Conservation (phyloP, 108 stramenopile species). For the Aurantiochytrium sp. region DNA sequence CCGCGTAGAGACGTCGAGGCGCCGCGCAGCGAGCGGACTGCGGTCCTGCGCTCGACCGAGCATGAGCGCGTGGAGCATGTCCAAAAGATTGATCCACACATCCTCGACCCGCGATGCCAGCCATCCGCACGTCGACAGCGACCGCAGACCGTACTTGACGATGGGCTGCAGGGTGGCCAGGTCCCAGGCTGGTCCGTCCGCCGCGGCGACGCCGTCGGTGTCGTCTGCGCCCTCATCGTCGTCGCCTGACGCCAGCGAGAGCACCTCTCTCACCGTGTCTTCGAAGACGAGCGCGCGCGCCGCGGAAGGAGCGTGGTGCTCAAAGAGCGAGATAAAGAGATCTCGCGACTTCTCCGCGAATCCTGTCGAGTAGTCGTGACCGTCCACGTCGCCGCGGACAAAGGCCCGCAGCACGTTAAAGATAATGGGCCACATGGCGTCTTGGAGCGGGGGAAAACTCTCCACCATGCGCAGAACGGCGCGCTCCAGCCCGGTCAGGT, state of each 20-base stretch:
- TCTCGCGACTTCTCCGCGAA: background rate
- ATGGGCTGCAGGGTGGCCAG: background rate
- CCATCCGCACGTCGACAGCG: background rate
- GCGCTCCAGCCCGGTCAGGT: background rate
- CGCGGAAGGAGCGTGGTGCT: background rate
- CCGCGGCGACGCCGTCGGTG: background rate
- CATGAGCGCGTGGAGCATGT: background rate
- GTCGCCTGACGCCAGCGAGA: background rate
- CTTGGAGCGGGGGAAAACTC: background rate
- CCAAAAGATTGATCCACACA: slow-evolving; percentile 8
- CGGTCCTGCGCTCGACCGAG: background rate
- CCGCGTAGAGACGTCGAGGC: background rate
- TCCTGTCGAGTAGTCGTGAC: background rate
- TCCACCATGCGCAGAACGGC: background rate
- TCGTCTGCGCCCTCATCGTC: background rate
- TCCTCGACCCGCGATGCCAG: background rate
- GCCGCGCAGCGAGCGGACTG: too few species aligned
- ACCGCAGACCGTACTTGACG: background rate
- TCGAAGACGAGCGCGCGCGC: slow-evolving; percentile 21
- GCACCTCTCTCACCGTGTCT: background rate
- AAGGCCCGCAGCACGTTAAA: background rate
- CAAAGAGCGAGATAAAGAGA: background rate
- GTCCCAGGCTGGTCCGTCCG: background rate
- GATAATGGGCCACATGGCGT: background rate
- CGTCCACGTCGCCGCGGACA: background rate